Base-by-base conservation (phyloP, 139 green algal genomes). In the Parachlorella kessleri region DNA sequence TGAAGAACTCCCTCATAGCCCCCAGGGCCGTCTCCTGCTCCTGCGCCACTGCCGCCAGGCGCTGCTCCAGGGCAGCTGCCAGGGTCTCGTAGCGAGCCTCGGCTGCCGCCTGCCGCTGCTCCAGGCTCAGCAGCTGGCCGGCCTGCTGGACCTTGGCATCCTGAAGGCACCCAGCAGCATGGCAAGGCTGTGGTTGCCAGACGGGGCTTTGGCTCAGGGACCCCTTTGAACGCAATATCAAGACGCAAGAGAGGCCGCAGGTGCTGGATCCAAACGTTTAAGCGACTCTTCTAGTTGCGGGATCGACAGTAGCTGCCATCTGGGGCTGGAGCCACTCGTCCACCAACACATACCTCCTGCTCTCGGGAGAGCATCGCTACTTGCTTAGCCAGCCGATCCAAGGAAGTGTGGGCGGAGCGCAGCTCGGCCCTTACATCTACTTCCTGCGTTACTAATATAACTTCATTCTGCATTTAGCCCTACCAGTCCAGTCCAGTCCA, bases 321-420 rank as follows among this genome's bases (percentile, higher is more conserved):
- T 59, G 10, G 48, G 10, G 48, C 48, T 28, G 48, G 10, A 59
- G 65, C 32, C 39, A 30, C 5, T 40, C 6, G 65, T 30, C 32
- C 14, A 24, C 6, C 59, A 6, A 36, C 28, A 21, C 63, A n/a
- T 48, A 81, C 75, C 75, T 86, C 76, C 30, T 83, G 75, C 23
- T 83, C 75, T 33, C 72, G 32, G 7, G 33, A 10, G 23, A 73
- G 59, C 38, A 78, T 48, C 63, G 70, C 41, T 6, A 75, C 54
- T 37, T 86, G 68, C 76, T 72, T 70, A 39, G 59, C 23, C 28
- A 86, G 40, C 68, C 75, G 70, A 32, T 86, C 81, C 7, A 86
- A 54, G 1, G 68, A 35, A 26, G 54, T 30, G 4, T 33, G 68
- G 0, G 74, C 39, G 3, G 69, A 42, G 2, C 38, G 39, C 37